Evolutionary conservation across 225 moss, liverwort and hornwort species (phyloP), one percentile per base, ranked within the genome.

Genomic region (Asterella californica): DNA sequence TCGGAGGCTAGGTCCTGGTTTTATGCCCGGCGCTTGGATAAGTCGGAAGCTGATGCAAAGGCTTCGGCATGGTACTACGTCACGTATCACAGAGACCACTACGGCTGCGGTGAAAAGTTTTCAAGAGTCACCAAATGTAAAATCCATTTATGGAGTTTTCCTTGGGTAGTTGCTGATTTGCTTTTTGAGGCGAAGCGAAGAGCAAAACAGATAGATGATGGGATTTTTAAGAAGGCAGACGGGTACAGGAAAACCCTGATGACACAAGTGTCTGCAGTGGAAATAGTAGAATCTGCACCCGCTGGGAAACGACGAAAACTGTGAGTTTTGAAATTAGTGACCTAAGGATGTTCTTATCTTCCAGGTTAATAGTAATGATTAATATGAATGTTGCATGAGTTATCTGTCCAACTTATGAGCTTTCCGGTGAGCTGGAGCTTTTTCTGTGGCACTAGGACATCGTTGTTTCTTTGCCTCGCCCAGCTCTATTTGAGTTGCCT

Each of bases 21-120:
- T 82, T 75, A 84, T 57, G 74, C 70, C 0, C 53, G 29, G 24
- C 78, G 48, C 3, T 33, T 84, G 48, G 82, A 78, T 37, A 42
- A 46, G 18, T 18, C 80, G 52, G 87, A 89, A 15, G 88, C 83
- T 3, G 49, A 83, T 36, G 93, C 91, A 15, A 99, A 91, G 83
- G 99, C 95, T 9, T 99, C 95, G 30, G 99, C 99, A 5, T 95
- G 93, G 89, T 99, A 99, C 60, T 72, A 86, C 81, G 91, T 85
- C 9, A 90, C 92, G 0, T 95, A 95, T 52, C 88, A 95, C 77
- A 81, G 76, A 33, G 83, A 89, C 60, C 79, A 88, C 60, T 53
- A 55, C 68, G 52, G 33, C 21, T 50, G 24, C 32, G 82, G 80
- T 42, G 79, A 77, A 47, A 64, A 77, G 38, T 82, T 76, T 52